Percentiles rank a stretch among this genome's conserved stretches.
phyloP scores from a whole-genome alignment of 2,329 filamentous ascomycete species.

The Niveomyces coronatus region DNA sequence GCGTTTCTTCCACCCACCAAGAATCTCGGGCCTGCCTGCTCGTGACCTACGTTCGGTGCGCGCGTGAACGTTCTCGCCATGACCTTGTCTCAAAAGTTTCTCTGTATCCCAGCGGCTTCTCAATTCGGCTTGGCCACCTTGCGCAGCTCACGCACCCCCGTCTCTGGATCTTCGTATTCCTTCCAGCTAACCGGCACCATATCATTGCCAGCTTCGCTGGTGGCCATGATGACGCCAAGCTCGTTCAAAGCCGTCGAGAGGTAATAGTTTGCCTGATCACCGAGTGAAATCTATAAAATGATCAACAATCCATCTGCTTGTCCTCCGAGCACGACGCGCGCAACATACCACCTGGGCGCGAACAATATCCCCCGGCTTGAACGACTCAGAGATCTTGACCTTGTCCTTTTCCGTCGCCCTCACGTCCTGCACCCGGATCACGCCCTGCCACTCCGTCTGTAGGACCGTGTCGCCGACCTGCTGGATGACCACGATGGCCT shows the following conservation, averaged over 20 bases:
- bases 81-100: neutral
- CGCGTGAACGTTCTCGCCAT: neutral
- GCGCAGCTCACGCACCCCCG: constrained; percentile 63
- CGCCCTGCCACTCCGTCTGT: constrained; percentile 72
- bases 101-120: constrained; percentile 19
- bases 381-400: constrained; percentile 82
- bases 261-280: constrained; percentile 93
- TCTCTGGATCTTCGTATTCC: constrained; percentile 80
- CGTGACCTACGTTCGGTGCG: too few relatives aligned
- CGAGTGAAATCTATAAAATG: constrained; percentile 62
- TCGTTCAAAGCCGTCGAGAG: constrained; percentile 87
- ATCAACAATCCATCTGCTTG: neutral
- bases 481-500: constrained; percentile 78
- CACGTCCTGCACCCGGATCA: constrained; percentile 84
- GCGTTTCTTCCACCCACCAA: neutral
- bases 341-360: constrained; percentile 65
- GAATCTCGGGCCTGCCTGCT: too few relatives aligned
- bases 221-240: constrained; percentile 86
- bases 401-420: constrained; percentile 93
- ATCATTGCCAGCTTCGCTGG: constrained; percentile 74
- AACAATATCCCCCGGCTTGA: constrained; percentile 87
- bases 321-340: neutral
- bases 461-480: constrained; percentile 65
- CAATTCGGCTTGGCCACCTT: constrained; percentile 93
- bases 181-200: constrained; percentile 95